Base-by-base conservation (phyloP, 2,329 filamentous ascomycete species). In the Fusarium sp. region DNA sequence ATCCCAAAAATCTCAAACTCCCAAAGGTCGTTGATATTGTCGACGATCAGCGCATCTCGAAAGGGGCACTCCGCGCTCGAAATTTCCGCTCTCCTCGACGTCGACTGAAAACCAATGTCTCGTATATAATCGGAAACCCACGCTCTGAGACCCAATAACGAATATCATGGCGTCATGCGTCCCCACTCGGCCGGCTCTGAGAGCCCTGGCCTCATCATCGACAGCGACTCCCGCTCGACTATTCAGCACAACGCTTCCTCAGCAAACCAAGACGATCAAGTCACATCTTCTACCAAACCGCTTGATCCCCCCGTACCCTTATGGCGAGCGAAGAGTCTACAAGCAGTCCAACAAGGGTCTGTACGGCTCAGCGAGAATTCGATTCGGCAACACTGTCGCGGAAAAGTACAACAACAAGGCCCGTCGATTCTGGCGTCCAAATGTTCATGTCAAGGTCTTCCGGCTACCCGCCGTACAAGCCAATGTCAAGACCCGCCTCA, bases 301-400 rank as follows among this genome's bases (percentile, higher is more conserved):
- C 20, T 81, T 86, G n/a, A 87, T 90, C 65, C 91, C 91, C 16
- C 84, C 86, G 7, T 96, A 96, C 81, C 93, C 93, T 2, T 91
- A 93, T 82, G 93, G 93, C 54, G 87, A 89, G 60, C 89, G 91
- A 63, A 85, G 81, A 71, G 84, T 91, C 74, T 96, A 93, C 87
- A 95, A 95, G 84, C 93, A 96, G 83, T 91, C 91, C 75, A 93
- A 95, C 85, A 86, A 85, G 65, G 92, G 92, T 50, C 90, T 95
- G 14, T 94, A 93, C 84, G 93, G 91, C 75, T 83, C 83, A 44
- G 85, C 90, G 72, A 90, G 90, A 78, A 92, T 95, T 79, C 92
- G 91, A 56, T 94, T 92, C 82, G 93, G 93, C 80, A 95, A 95
- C 88, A 92, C 89, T 75, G 90, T 95, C 56, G 90, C 95, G 39